Conservation (phyloP, 306 rosid genomes). For the Styphnolobium japonicum region DNA sequence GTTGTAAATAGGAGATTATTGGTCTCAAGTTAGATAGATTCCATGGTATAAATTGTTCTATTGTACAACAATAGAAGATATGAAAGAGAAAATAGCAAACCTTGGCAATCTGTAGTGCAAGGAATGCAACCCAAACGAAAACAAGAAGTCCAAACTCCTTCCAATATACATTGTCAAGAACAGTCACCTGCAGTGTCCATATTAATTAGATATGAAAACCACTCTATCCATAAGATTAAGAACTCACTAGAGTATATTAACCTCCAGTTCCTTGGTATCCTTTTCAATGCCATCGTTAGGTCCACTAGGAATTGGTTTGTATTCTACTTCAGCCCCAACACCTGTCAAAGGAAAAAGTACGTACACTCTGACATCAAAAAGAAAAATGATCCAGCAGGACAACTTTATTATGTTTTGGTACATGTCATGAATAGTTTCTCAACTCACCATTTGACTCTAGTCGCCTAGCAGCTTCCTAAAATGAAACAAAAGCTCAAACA, state of each 20-base stretch:
- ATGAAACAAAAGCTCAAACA: conserved; percentile 6
- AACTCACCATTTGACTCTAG: conserved; percentile 51
- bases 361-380: neutral
- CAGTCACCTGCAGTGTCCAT: conserved; percentile 36
- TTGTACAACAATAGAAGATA: neutral
- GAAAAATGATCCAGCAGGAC: neutral
- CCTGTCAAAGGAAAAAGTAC: conserved; percentile 25
- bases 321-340: conserved; percentile 39
- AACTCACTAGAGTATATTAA: neutral
- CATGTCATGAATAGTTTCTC: neutral
- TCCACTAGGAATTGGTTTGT: conserved; percentile 60
- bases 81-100: conserved; percentile 22
- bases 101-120: conserved; percentile 57
- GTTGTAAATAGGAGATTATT: neutral
- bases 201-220: conserved; percentile 25
- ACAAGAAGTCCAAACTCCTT: conserved; percentile 66
- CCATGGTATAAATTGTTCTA: neutral
- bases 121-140: conserved; percentile 72
- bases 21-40: neutral
- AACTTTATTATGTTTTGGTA: neutral
- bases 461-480: conserved; percentile 53
- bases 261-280: conserved; percentile 35
- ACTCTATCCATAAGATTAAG: neutral
- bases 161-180: conserved; percentile 59
- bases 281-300: conserved; percentile 20